Evolutionary conservation across 2,329 filamentous ascomycete species (phyloP).

Genomic region (Ramularia collo-cygni): DNA sequence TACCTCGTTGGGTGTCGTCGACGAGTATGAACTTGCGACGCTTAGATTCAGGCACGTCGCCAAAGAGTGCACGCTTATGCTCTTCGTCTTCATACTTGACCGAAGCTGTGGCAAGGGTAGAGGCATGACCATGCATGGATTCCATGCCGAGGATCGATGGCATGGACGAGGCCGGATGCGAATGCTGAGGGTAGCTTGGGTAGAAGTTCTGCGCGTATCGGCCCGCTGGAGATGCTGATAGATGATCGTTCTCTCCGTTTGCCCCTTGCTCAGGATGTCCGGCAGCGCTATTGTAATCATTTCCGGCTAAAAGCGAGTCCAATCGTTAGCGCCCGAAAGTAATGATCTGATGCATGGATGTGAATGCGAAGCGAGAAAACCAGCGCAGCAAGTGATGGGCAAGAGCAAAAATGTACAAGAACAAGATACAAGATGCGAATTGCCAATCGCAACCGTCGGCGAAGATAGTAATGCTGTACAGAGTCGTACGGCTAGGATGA

Average conservation of each 20-base stretch:
- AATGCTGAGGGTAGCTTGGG: conserved; percentile 57
- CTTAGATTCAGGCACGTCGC: conserved; percentile 80
- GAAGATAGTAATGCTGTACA: conserved; percentile 21
- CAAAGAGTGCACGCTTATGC: conserved; percentile 66
- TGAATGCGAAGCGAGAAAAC: conserved; percentile 23
- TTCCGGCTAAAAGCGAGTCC: conserved; percentile 47
- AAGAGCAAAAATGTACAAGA: conserved; percentile 28
- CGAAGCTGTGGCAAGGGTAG: conserved; percentile 32
- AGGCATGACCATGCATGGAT: conserved; percentile 31
- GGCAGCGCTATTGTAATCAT: conserved; percentile 52
- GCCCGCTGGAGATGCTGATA: conserved; percentile 55
- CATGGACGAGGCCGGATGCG: conserved; percentile 54
- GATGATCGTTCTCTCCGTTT: conserved; percentile 41
- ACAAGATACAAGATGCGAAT: conserved; percentile 21
- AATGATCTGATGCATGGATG: conserved; percentile 23
- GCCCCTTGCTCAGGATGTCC: conserved; percentile 60
- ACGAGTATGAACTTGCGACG: conserved; percentile 95
- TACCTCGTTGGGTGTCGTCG: conserved; percentile 76
- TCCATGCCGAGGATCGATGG: conserved; percentile 55
- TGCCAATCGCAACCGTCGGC: conserved; percentile 6
- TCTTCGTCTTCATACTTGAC: conserved; percentile 48
- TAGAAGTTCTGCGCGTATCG: conserved; percentile 74
- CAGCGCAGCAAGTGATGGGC: conserved; percentile 16
- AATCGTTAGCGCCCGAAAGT: conserved; percentile 37
- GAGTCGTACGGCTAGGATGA: conserved; percentile 18